These are phyloP conservation scores for Suhomyces pyralidae DNA, from an alignment of 805 yeast species.

Conservation along the genomic window DNA sequence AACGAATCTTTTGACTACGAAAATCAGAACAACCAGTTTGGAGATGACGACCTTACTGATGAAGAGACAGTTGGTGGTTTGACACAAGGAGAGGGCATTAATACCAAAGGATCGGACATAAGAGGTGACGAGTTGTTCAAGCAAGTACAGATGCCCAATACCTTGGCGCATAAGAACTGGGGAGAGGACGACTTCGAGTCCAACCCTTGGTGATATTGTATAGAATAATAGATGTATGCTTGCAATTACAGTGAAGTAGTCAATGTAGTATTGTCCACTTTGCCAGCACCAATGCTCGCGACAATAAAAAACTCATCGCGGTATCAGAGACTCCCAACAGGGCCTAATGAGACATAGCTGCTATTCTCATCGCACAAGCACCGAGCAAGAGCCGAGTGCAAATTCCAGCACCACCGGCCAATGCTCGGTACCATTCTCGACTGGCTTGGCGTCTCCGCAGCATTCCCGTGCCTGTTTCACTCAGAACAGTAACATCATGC, in stretches of 20 bases:
- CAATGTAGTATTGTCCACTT: neutral
- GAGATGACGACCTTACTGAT: constrained; percentile 21
- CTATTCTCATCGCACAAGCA: too few relatives aligned
- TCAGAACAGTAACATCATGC: neutral
- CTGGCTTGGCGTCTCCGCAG: neutral
- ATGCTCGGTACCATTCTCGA: neutral
- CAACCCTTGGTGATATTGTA: constrained; percentile 59
- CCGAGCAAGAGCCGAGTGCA: neutral
- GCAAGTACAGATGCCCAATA: constrained; percentile 46
- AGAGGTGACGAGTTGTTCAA: constrained; percentile 50
- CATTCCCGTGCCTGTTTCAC: neutral
- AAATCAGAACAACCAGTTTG: constrained; percentile 21
- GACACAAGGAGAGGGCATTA: neutral
- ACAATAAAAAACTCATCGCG: neutral
- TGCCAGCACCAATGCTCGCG: neutral
- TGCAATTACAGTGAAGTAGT: neutral
- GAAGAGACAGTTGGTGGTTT: constrained; percentile 9
- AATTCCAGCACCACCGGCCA: neutral
- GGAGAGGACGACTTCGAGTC: constrained; percentile 50
- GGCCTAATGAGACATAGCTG: neutral
- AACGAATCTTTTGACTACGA: constrained; percentile 32
- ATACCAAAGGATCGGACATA: constrained; percentile 12
- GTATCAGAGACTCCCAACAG: too few relatives aligned
- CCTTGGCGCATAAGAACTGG: constrained; percentile 49
- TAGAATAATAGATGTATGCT: neutral